Evolutionary conservation across 768 basidiomycete genomes (phyloP), one percentile per base, ranked within the genome.

Genomic region (Coprinellus aureogranulatus): DNA sequence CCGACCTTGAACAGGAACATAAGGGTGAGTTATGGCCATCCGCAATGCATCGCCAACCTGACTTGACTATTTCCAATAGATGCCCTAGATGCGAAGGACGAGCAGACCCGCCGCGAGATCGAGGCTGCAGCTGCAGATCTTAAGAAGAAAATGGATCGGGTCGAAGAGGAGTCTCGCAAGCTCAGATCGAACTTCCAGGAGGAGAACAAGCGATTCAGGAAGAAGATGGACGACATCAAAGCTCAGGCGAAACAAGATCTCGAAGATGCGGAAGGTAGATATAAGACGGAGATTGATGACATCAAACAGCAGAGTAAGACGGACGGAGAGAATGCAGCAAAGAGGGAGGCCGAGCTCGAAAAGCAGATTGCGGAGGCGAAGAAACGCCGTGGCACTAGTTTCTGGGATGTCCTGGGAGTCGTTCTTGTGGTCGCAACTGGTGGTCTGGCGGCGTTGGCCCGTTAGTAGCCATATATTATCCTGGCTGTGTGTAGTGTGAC

Each of bases 1-100:
- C 69, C 42, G 68, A 68, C 3, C 68, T 87, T 20, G 71, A 77
- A 55, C 63, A 69, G 9, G 81, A 83, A 58, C 80, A 81, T 71
- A 72, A 77, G 60, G 73, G 67, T 69, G 34, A 8, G 62, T 59
- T 40, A 16, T n/a, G n/a, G n/a, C n/a, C n/a, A 16, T 1, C 23
- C 16, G 12, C 39, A 39, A 27, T 48, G 48, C 22, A 34, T 14
- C 16, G 16, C 4, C 16, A 34, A 20, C 2, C 12, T n/a, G 5
- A 39, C 37, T 3, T 23, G 11, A 28, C 46, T 37, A 39, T 39
- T 25, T 37, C 23, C 39, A 39, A 18, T 55, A 68, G 67, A 68
- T 37, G 78, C 81, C 9, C 74, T 79, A 61, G 66, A 67, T n/a
- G 61, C 61, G 54, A 77, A 80, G 58, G 81, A 82, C 59, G 78